Base-by-base conservation (phyloP, 2,329 filamentous ascomycete species). In the Pseudofabraea citricarpa region DNA sequence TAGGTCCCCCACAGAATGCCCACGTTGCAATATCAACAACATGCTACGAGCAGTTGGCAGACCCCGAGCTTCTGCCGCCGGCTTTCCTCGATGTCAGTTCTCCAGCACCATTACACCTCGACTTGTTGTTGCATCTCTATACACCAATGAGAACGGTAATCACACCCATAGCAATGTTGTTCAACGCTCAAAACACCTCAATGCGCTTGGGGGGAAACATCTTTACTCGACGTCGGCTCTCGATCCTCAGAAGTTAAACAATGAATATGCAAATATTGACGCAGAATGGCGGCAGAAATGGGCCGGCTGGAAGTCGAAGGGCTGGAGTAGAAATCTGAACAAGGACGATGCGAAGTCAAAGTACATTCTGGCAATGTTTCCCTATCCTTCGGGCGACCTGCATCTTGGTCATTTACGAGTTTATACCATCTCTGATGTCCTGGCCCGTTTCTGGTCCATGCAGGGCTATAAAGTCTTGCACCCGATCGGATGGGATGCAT, bases 401-500 rank as follows among this genome's bases (percentile, higher is more conserved):
- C 90, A 95, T 62, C 80, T 95, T 48, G 90, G 90, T 12, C 90
- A 95, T 63, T 70, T 95, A 29, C 82, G 90, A 36, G 88, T 94
- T 39, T 95, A 95, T 69, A 88, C 89, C 27, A 93, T 95, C 51
- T 88, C 89, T 48, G 90, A 95, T 68, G 85, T 90, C 8, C 68
- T 95, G 41, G 81, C 88, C 12, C 78, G 90, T 42, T 94, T 83
- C 59, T 79, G 83, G 56, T 76, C 75, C 20, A 81, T 95, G 67
- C 80, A 83, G 53, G 89, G 89, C 13, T 73, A 81, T 53, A 68
- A 85, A 43, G 87, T 94, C 23, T 65, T 94, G 41, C 78, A 95
- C 51, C 88, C 90, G n/a, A 95, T 95, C 76, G 90, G 90, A 9
- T 95, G 90, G 89, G 90, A 95, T 70, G 87, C 88, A 5, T 95